These are phyloP conservation scores for Chaetomium strumarium DNA, from an alignment of 2,329 filamentous ascomycete species.

Conservation along the genomic window DNA sequence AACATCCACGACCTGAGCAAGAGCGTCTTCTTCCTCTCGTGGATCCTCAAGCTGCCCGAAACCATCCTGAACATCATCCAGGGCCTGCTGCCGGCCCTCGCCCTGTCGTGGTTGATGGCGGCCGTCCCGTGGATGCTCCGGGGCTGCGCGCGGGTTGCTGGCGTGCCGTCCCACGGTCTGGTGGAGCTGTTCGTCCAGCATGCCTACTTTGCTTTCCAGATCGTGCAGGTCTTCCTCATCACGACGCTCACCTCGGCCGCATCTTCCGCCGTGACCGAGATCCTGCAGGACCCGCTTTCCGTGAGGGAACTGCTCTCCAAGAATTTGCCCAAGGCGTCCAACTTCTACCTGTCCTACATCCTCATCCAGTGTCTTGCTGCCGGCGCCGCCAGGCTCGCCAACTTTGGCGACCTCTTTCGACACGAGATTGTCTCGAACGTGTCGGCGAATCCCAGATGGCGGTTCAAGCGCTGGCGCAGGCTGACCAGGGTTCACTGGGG, in stretches of 20 bases:
- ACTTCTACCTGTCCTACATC: conserved; percentile 81
- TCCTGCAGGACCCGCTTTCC: conserved; percentile 53
- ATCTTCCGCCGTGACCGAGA: conserved; percentile 51
- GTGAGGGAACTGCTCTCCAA: conserved; percentile 53
- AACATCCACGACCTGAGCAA: conserved; percentile 69
- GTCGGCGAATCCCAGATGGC: conserved; percentile 74
- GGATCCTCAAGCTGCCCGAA: conserved; percentile 64
- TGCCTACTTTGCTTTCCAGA: conserved; percentile 73
- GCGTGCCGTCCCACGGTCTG: conserved; percentile 62
- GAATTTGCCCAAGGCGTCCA: conserved; percentile 64
- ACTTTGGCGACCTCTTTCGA: conserved; percentile 54
- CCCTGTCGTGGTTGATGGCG: conserved; percentile 76
- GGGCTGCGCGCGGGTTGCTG: conserved; percentile 63
- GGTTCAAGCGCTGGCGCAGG: conserved; percentile 67
- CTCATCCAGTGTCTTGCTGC: conserved; percentile 77
- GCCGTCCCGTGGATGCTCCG: conserved; percentile 72
- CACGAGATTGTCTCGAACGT: conserved; percentile 57
- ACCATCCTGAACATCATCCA: conserved; percentile 72
- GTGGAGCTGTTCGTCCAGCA: conserved; percentile 75
- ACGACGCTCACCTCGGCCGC: conserved; percentile 72
- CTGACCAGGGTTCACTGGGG: conserved; percentile 71
- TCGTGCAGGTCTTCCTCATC: conserved; percentile 80
- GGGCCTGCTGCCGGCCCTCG: conserved; percentile 72
- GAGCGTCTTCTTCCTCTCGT: conserved; percentile 62
- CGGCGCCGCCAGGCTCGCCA: conserved; percentile 66